These are phyloP conservation scores for Pseudogymnoascus sp. DNA, from an alignment of 2,329 filamentous ascomycete species.

Conservation along the genomic window DNA sequence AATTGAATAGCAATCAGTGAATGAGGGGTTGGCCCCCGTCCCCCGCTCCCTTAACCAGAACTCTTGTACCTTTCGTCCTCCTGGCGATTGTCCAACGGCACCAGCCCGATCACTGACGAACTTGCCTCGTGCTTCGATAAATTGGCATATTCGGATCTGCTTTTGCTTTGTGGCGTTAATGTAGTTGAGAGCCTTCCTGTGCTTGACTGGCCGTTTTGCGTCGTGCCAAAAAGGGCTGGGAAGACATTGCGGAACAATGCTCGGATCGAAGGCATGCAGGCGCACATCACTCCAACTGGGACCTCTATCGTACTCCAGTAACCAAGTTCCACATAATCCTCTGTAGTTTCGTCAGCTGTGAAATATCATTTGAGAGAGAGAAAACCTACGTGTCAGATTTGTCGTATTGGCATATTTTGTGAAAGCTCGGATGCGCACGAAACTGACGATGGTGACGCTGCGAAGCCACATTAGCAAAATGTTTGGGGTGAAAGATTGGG, in stretches of 20 bases:
- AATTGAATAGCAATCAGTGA: not conserved
- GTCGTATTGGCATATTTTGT: slow-evolving; percentile 16
- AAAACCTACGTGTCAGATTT: slow-evolving; percentile 18
- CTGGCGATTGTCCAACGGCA: not conserved
- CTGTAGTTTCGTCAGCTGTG: not conserved
- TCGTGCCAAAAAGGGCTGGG: slow-evolving; percentile 16
- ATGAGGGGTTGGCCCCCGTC: not conserved
- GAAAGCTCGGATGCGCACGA: slow-evolving; percentile 20
- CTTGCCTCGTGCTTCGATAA: not conserved
- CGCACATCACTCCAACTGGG: slow-evolving; percentile 22
- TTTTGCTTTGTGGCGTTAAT: not conserved
- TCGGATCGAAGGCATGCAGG: slow-evolving; percentile 21
- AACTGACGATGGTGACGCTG: slow-evolving; percentile 21
- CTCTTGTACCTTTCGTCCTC: not conserved
- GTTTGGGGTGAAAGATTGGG: not conserved
- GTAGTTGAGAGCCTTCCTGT: not conserved
- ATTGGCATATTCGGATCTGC: not conserved
- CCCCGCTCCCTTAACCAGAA: not conserved
- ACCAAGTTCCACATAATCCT: slow-evolving; percentile 17
- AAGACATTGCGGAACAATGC: slow-evolving; percentile 18
- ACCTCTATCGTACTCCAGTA: slow-evolving; percentile 21
- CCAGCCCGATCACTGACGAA: not conserved
- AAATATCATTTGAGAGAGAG: not conserved
- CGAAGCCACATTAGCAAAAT: not conserved
- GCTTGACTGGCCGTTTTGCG: slow-evolving; percentile 1